Evolutionary conservation across 768 basidiomycete genomes (phyloP).

Genomic region (Guyanaporus albipodus): DNA sequence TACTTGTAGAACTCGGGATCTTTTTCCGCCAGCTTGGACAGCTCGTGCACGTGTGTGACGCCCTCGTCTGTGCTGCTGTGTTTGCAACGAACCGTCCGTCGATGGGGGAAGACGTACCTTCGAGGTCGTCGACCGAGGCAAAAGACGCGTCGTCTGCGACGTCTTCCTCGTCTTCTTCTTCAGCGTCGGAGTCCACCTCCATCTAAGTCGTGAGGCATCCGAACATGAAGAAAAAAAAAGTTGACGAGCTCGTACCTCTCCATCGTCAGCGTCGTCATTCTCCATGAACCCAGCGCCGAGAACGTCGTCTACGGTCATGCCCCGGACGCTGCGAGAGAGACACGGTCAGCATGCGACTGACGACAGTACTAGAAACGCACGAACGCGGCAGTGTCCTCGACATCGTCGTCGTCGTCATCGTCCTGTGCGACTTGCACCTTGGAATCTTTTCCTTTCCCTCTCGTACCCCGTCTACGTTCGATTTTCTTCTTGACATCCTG

Average conservation of each 20-base stretch:
- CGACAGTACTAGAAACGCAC: neutral
- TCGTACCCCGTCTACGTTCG: conserved; percentile 52
- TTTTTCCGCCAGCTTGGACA: conserved; percentile 87
- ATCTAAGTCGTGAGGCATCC: too few relatives aligned
- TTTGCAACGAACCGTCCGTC: neutral
- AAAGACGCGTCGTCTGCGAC: conserved; percentile 61
- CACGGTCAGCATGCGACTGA: conserved; percentile 1
- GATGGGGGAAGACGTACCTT: conserved; percentile 39
- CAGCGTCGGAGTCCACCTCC: conserved; percentile 31
- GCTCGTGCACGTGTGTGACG: conserved; percentile 68
- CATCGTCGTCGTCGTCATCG: conserved; percentile 15
- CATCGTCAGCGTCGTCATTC: conserved; percentile 49
- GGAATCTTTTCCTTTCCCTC: conserved; percentile 35
- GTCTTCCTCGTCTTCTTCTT: conserved; percentile 43
- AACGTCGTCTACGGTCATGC: conserved; percentile 76
- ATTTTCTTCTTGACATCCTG: conserved; percentile 72
- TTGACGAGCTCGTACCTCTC: conserved; percentile 34
- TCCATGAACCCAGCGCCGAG: conserved; percentile 72
- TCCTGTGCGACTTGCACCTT: conserved; percentile 25
- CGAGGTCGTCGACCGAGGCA: conserved; percentile 75
- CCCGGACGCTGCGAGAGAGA: conserved; percentile 18
- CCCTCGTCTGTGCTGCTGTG: conserved; percentile 54
- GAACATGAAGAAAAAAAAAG: too few relatives aligned
- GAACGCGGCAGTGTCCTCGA: conserved; percentile 5
- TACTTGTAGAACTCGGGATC: conserved; percentile 99